Conservation (phyloP, 202 grass and related monocot species). For the Brachypodium distachyon region DNA sequence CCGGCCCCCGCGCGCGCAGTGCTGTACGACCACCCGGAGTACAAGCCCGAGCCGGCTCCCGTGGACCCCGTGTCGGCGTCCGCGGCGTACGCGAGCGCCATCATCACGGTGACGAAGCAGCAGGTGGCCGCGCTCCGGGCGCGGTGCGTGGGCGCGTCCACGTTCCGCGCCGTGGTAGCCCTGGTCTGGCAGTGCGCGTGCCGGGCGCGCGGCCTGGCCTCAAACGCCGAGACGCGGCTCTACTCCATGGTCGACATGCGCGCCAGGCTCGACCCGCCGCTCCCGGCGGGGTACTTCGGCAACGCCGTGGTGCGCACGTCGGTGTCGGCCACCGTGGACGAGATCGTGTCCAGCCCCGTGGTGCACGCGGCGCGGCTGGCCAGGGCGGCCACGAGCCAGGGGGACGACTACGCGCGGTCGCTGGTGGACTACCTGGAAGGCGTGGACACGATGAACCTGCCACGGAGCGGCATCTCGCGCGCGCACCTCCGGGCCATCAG, state of each 20-base stretch:
- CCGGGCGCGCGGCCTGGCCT: constrained; percentile 28
- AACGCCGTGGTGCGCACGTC: constrained; percentile 52
- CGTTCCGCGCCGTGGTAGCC: constrained; percentile 43
- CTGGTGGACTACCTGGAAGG: constrained; percentile 53
- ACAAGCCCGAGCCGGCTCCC: constrained; percentile 14
- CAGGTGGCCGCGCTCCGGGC: constrained; percentile 26
- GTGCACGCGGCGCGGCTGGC: neutral
- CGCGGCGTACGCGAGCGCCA: constrained; percentile 31
- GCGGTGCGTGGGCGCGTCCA: constrained; percentile 22
- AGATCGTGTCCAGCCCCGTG: constrained; percentile 22
- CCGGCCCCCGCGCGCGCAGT: neutral
- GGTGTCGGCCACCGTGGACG: neutral
- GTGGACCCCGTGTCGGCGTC: neutral
- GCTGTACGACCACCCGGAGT: constrained; percentile 43
- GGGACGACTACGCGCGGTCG: constrained; percentile 39
- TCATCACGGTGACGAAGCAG: constrained; percentile 16
- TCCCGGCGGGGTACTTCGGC: constrained; percentile 49
- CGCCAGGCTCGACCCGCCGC: constrained; percentile 31
- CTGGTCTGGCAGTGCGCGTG: constrained; percentile 56
- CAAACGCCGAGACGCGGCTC: constrained; percentile 28
- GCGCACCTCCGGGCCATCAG: constrained; percentile 43
- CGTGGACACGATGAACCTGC: constrained; percentile 25
- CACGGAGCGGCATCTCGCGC: constrained; percentile 22
- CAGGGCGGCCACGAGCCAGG: constrained; percentile 19
- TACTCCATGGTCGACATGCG: constrained; percentile 57